phyloP scores from a whole-genome alignment of 2,329 filamentous ascomycete genomes.

The Cercospora sesami region DNA sequence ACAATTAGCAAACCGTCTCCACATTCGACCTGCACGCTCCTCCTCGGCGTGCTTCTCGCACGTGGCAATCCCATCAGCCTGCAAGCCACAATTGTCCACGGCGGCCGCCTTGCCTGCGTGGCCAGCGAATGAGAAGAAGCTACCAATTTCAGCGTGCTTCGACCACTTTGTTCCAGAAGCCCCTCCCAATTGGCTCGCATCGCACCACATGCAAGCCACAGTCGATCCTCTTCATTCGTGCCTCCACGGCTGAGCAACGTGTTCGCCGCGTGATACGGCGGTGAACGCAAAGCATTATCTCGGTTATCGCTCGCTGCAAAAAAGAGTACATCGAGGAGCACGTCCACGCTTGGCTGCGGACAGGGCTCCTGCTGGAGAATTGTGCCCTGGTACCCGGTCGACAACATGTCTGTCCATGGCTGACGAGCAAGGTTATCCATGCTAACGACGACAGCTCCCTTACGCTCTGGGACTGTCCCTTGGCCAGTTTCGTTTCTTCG shows the following conservation, averaged over 20 bases:
- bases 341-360: neutral
- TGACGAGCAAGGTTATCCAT: neutral
- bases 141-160: constrained; percentile 4
- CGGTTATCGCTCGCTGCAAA: neutral
- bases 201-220: constrained; percentile 8
- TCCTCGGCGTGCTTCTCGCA: neutral
- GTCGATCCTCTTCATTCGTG: neutral
- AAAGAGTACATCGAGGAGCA: neutral
- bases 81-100: constrained; percentile 8
- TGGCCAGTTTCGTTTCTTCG: neutral
- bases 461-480: neutral
- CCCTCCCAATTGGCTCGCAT: neutral
- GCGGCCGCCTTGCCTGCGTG: neutral
- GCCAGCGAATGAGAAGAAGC: neutral
- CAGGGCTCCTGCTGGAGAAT: neutral
- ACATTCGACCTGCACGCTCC: neutral
- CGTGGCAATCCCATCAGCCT: constrained; percentile 8
- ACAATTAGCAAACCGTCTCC: constrained; percentile 3
- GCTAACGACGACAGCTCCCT: neutral
- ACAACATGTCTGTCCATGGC: neutral
- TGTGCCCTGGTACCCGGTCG: neutral
- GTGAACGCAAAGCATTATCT: neutral
- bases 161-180: constrained; percentile 6
- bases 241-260: neutral
- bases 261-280: neutral